Evolutionary conservation across 495 filamentous ascomycete genomes (phyloP).

Genomic region (Aspergillus olivimuriae): DNA sequence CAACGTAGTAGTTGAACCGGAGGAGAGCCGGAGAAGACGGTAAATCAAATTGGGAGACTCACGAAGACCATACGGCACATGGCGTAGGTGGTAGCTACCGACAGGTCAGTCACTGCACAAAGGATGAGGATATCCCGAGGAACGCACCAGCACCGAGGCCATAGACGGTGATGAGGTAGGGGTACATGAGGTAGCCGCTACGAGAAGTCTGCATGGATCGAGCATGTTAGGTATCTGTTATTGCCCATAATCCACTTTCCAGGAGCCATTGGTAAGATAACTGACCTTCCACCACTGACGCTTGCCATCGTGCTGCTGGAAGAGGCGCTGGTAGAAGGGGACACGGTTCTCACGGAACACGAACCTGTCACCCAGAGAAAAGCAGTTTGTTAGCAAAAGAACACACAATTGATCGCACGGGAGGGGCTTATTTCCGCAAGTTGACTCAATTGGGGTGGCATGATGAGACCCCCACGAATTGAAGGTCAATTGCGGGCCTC

Average conservation of each 20-base stretch:
- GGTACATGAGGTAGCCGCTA: conserved; percentile 59
- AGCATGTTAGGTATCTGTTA: background rate
- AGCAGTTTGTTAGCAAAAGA: conserved; percentile 6
- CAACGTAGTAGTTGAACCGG: background rate
- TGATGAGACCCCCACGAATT: conserved; percentile 8
- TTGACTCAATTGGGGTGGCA: conserved; percentile 16
- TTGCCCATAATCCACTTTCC: background rate
- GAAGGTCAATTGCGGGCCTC: conserved; percentile 4
- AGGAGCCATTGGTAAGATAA: conserved; percentile 12
- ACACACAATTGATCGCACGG: conserved; percentile 3
- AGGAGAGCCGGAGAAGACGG: background rate
- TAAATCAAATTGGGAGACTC: conserved; percentile 23
- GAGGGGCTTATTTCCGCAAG: background rate
- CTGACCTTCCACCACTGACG: conserved; percentile 86
- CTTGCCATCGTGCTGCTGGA: conserved; percentile 74
- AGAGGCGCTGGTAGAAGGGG: conserved; percentile 72
- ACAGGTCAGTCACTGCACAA: conserved; percentile 16
- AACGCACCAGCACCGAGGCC: conserved; percentile 45
- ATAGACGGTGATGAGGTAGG: conserved; percentile 69
- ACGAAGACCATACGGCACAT: conserved; percentile 55
- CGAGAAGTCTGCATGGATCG: conserved; percentile 42
- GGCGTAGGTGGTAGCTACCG: conserved; percentile 44
- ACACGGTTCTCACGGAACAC: conserved; percentile 83
- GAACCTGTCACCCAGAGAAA: conserved; percentile 38
- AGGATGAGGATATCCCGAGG: conserved; percentile 28